Evolutionary conservation across 73 alveolate species (phyloP).

Genomic region (Blepharisma japonicum): DNA sequence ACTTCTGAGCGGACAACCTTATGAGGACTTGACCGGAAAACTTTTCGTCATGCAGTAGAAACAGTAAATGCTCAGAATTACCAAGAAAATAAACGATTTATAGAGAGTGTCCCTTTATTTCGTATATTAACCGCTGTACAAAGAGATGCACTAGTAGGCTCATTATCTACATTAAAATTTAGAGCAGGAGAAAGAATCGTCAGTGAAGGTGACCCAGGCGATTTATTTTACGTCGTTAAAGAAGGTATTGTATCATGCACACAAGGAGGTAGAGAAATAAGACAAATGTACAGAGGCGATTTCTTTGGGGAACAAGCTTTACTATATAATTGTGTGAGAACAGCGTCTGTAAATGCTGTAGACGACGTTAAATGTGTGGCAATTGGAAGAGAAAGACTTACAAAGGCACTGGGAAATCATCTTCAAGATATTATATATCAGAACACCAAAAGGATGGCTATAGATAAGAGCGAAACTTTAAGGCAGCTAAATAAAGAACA

Average conservation of each 20-base stretch:
- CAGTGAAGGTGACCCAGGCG: slow-evolving; percentile 78
- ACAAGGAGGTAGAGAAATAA: slow-evolving; percentile 47
- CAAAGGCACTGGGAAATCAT: neutral
- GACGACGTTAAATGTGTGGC: neutral
- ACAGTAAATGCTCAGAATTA: slow-evolving; percentile 33
- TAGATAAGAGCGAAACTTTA: neutral
- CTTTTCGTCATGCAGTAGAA: slow-evolving; percentile 63
- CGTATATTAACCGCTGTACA: neutral
- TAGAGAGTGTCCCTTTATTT: slow-evolving; percentile 35
- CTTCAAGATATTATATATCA: neutral
- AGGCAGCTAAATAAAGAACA: neutral
- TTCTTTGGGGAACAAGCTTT: slow-evolving; percentile 48
- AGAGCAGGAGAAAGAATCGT: slow-evolving; percentile 50
- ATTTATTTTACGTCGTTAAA: slow-evolving; percentile 62
- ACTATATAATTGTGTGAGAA: slow-evolving; percentile 35
- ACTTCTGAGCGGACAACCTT: slow-evolving; percentile 65
- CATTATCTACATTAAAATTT: slow-evolving; percentile 3
- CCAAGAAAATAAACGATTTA: slow-evolving; percentile 37
- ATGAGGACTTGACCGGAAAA: slow-evolving; percentile 86
- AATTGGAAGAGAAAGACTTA: neutral
- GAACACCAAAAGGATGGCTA: slow-evolving; percentile 1
- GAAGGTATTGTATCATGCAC: slow-evolving; percentile 58
- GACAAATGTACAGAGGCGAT: slow-evolving; percentile 53
- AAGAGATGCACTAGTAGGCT: neutral
- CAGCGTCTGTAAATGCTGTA: slow-evolving; percentile 47